A percentile compares a stretch with the other conserved stretches of the same genome.
These are phyloP conservation scores for Tubosaeta brunneosetosa DNA, from an alignment of 768 basidiomycete genomes.

Conservation along the genomic window DNA sequence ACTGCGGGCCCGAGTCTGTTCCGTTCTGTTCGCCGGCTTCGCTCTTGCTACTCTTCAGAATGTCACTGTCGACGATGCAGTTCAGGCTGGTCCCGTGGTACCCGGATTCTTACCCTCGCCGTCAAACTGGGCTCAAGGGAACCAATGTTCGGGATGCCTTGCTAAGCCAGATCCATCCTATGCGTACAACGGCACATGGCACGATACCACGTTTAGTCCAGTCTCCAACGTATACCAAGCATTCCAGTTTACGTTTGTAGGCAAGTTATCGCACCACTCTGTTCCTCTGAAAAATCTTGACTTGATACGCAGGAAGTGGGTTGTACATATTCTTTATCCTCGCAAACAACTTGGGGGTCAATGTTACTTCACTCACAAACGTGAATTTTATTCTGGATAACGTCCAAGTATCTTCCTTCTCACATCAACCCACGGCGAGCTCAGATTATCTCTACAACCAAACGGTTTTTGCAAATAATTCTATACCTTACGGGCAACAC, in stretches of 20 bases:
- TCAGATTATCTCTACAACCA: conserved; percentile 14
- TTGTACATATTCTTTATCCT: conserved; percentile 19
- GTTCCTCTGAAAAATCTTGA: background rate
- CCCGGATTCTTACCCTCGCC: conserved; percentile 10
- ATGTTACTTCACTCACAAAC: background rate
- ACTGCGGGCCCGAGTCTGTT: background rate
- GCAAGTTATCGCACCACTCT: background rate
- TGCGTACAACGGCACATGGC: conserved; percentile 18
- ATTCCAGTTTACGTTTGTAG: conserved; percentile 12
- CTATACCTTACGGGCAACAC: conserved; percentile 4
- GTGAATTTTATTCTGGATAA: conserved; percentile 12
- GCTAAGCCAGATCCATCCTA: background rate
- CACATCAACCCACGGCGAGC: background rate
- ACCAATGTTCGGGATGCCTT: background rate
- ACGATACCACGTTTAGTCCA: conserved; percentile 6
- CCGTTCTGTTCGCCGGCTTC: background rate
- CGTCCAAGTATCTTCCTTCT: background rate
- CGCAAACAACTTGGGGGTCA: conserved; percentile 1
- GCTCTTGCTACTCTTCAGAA: conserved; percentile 9
- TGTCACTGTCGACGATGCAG: conserved; percentile 18
- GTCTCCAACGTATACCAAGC: background rate
- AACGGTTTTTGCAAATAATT: conserved; percentile 7
- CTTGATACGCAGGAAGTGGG: conserved; percentile 8
- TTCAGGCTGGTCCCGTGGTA: conserved; percentile 5
- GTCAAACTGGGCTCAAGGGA: conserved; percentile 4